Conservation (phyloP, 2,329 filamentous ascomycete species). For the Aspergillus tubingensis region DNA sequence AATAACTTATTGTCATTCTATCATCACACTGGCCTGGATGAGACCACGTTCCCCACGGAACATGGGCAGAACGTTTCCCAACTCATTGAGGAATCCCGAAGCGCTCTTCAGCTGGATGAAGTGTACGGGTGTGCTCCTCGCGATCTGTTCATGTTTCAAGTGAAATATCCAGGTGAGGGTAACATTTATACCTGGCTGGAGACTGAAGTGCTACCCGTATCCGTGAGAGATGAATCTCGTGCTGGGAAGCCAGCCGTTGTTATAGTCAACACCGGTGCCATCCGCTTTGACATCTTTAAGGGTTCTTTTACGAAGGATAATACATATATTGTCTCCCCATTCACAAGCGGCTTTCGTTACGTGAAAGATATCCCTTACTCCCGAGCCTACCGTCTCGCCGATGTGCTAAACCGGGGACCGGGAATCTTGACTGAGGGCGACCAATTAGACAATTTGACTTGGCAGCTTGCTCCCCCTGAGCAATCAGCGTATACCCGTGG, state of each 20-base stretch:
- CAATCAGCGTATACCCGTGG: slow-evolving; percentile 37
- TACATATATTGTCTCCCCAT: slow-evolving; percentile 84
- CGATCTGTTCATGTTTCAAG: slow-evolving; percentile 78
- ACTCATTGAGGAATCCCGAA: slow-evolving; percentile 69
- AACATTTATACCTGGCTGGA: slow-evolving; percentile 84
- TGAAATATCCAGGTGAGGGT: slow-evolving; percentile 68
- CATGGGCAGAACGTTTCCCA: slow-evolving; percentile 71
- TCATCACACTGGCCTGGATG: slow-evolving; percentile 74
- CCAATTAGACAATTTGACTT: slow-evolving; percentile 20
- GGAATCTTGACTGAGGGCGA: slow-evolving; percentile 45
- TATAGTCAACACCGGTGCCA: slow-evolving; percentile 83
- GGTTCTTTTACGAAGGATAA: slow-evolving; percentile 87
- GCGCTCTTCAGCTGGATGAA: slow-evolving; percentile 70
- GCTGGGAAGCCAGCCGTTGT: slow-evolving; percentile 64
- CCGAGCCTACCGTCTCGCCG: slow-evolving; percentile 68
- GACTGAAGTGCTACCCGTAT: slow-evolving; percentile 69
- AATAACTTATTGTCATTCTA: slow-evolving; percentile 86
- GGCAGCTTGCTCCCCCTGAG: slow-evolving; percentile 49
- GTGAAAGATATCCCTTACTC: slow-evolving; percentile 79
- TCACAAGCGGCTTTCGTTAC: slow-evolving; percentile 74
- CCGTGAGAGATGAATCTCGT: slow-evolving; percentile 60
- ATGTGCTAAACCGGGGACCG: slow-evolving; percentile 59
- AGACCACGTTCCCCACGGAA: slow-evolving; percentile 72
- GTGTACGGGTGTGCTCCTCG: slow-evolving; percentile 80
- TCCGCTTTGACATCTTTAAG: slow-evolving; percentile 94